phyloP scores from a whole-genome alignment of 306 rosid species.

The Hippophae gyantsensis region DNA sequence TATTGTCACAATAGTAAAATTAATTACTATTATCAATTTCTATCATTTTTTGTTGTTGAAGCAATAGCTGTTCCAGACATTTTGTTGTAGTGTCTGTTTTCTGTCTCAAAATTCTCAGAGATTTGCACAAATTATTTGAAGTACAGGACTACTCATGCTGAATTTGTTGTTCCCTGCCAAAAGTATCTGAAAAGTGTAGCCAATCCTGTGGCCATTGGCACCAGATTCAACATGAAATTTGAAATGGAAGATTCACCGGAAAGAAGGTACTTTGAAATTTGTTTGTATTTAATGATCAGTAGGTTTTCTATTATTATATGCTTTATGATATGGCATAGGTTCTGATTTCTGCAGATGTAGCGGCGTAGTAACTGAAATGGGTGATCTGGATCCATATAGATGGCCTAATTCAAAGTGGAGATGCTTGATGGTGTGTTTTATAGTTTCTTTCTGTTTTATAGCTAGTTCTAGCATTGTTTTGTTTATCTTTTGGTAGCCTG shows the following conservation, averaged over 20 bases:
- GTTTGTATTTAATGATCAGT: slow-evolving; percentile 1
- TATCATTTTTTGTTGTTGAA: too few relatives aligned
- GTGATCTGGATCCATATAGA: slow-evolving; percentile 76
- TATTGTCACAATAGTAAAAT: too few relatives aligned
- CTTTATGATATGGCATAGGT: slow-evolving; percentile 16
- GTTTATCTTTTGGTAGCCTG: too few relatives aligned
- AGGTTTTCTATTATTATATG: neutral
- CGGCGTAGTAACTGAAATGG: slow-evolving; percentile 64
- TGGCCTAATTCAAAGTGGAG: slow-evolving; percentile 97
- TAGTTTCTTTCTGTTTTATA: slow-evolving; percentile 1
- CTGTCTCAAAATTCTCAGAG: too few relatives aligned
- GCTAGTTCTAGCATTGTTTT: too few relatives aligned
- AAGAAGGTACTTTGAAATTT: slow-evolving; percentile 50
- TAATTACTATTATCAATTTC: too few relatives aligned
- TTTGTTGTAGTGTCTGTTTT: too few relatives aligned
- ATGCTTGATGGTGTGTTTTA: slow-evolving; percentile 64
- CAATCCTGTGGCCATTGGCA: slow-evolving; percentile 63
- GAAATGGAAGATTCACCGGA: slow-evolving; percentile 93
- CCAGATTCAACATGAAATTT: slow-evolving; percentile 82
- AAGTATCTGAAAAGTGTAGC: slow-evolving; percentile 58
- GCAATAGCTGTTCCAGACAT: too few relatives aligned
- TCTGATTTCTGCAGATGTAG: slow-evolving; percentile 50
- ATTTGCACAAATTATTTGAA: neutral
- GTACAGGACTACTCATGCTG: slow-evolving; percentile 85
- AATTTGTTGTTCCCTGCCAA: slow-evolving; percentile 72